Conservation (phyloP, 2,329 filamentous ascomycete species). For the Sphaerostilbella broomeana region DNA sequence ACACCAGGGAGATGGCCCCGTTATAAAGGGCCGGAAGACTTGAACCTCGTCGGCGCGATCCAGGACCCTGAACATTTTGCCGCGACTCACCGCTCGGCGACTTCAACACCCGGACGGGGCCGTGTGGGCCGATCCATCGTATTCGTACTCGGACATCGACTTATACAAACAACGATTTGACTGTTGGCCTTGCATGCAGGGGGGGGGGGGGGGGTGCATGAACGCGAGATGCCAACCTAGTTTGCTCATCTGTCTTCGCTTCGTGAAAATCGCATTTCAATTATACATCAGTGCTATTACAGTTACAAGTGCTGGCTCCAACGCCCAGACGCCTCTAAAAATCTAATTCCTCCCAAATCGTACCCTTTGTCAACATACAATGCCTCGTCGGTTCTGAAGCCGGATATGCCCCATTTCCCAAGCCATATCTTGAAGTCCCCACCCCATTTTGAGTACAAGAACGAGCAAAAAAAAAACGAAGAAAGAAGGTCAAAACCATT, state of each 20-base stretch:
- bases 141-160: constrained; percentile 5
- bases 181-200: too few relatives aligned
- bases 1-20: too few relatives aligned
- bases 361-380: constrained; percentile 33
- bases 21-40: background rate
- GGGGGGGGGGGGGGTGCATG: too few relatives aligned
- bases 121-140: constrained; percentile 8
- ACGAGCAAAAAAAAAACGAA: too few relatives aligned
- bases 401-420: too few relatives aligned
- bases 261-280: background rate
- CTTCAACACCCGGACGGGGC: constrained; percentile 20
- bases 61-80: constrained; percentile 17
- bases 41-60: background rate
- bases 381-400: constrained; percentile 46
- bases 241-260: too few relatives aligned
- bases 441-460: too few relatives aligned
- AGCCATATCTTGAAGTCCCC: too few relatives aligned
- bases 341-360: constrained; percentile 35
- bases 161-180: too few relatives aligned
- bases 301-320: constrained; percentile 1
- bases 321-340: constrained; percentile 17
- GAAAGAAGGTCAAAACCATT: too few relatives aligned
- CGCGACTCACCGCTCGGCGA: constrained; percentile 24
- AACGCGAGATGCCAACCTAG: too few relatives aligned
- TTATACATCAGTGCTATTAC: constrained; percentile 4